Base-by-base conservation (phyloP, 192 early-diverging fungal genomes). In the Rhizoclosmatium sp. region DNA sequence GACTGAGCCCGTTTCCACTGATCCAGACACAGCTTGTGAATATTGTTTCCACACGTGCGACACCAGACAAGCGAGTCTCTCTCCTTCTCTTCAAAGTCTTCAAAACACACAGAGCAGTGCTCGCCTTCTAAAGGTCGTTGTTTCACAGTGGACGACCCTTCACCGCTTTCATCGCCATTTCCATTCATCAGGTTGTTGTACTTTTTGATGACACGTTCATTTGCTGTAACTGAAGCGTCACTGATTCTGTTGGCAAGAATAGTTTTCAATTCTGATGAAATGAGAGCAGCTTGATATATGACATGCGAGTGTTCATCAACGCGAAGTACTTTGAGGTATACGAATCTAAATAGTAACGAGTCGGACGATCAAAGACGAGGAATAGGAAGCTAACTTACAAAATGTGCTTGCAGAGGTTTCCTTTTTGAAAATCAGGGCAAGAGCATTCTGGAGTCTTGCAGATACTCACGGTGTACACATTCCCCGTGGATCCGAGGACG, bases 321-420 rank as follows among this genome's bases (percentile, higher is more conserved):
- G 54, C 54, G 54, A 58, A 58, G 54, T 16, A 58, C 54, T n/a
- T 58, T 58, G 54, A 58, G 54, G n/a, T 58, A 58, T n/a, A 58
- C 54, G n/a, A 58, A 58, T 58, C 54, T 58, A n/a, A n/a, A 58
- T 58, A 58, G n/a, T n/a, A 16, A 16, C n/a, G 54, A 16, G 10
- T 16, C n/a, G 12, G n/a, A 58, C 54, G 54, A 10, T 10, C n/a
- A n/a, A 58, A 16, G 1, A 58, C n/a, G 54, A 10, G 54, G 12
- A n/a, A n/a, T 58, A n/a, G 10, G 10, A n/a, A 10, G 54, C 12
- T 58, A n/a, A 58, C 54, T 58, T 58, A 58, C 54, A 58, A 58
- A 58, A 58, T 58, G 54, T 58, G 54, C n/a, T 58, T 58, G 54
- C 54, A 58, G 54, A 58, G 54, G 54, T 58, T 58, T n/a, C 54